Evolutionary conservation across 2,329 filamentous ascomycete species (phyloP), one percentile per base, ranked within the genome.

Genomic region (Cadophora luteo-olivacea): DNA sequence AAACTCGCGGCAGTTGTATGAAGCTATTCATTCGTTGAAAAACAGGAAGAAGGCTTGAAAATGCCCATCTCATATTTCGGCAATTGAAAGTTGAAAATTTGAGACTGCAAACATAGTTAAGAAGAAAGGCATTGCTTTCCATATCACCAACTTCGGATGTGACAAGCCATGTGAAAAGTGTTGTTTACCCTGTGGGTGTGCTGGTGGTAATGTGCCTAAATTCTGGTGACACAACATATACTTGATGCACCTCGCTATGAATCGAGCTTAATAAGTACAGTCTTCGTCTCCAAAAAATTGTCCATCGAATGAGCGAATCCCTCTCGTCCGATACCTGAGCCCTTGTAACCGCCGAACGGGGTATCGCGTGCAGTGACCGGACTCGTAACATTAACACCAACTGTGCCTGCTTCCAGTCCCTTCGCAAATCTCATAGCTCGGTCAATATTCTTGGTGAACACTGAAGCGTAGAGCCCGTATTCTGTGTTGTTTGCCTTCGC

Each of bases 401-500:
- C 77, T 61, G 76, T 79, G 52, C 89, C 89, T 45, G 82, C 82
- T 67, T 91, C 82, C 61, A 86, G 80, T 68, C 80, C 77, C 70
- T 79, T 81, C 3, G 83, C 82, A 41, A 86, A 75, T 32, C 79
- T 77, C 67, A 86, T 69, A 1, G 81, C 84, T 19, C 79, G 80
- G 65, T 80, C 79, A 54, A 90, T 78, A 72, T 87, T 84, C 74
- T 84, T 81, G 0, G 87, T 90, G 74, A 88, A 91, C 4, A 91
- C 82, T 0, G 87, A 82, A 1, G 84, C 83, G 2, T 83, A 82
- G 2, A 91, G 83, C 4, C 89, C 89, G 73, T 89, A 91, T 38
- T 89, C 86, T 0, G 87, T 89, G 70, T 90, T 86, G 71, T 91
- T 91, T 1, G 88, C 87, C 48, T 90, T 79, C 45, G 82, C 79